Evolutionary conservation across 2,329 filamentous ascomycete genomes (phyloP), one percentile per base, ranked within the genome.

Genomic region (Diaporthe capsici): DNA sequence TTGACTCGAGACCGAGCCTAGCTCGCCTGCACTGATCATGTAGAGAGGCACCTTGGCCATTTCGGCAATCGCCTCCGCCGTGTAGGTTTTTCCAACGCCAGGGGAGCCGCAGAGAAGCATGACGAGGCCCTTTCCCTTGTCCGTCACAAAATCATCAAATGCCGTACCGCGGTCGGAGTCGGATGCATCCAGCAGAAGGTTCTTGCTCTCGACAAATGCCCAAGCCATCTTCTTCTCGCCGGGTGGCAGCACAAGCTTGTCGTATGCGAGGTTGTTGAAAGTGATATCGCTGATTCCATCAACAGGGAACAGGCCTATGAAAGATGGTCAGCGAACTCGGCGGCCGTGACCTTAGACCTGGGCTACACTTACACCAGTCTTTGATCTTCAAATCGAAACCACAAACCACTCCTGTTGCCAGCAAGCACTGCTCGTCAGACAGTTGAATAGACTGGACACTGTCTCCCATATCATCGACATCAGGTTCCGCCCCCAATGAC

Each of bases 261-360:
- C 79, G 70, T 89, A 89, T 20, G 87, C 87, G 34, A 84, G 79
- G 4, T 84, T 82, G 75, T 87, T 86, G 83, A 87, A 90, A 2
- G 28, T 51, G 42, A 68, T 51, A 20, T 85, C 83, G 0, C 76
- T 72, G 4, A 88, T 80, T 12, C 82, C 77, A 10, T 68, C 63
- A 2, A 68, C 63, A n/a, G 63, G 44, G 31, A 53, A 68, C 6
- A 51, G 20, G 10, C 44, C 44, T 51, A 3, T 17, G 22, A 17
- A 39, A 49, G 2, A 15, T 25, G 42, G 28, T 51, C 31, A 68
- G 47, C 63, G 25, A 17, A 6, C 42, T 53, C 47, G n/a, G 6
- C 28, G 22, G 13, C 25, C 10, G 22, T 39, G 13, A 39, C 7
- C 9, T 37, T n/a, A 34, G 28, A 7, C 1, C 28, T 6, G 7